These are phyloP conservation scores for Monosporascus sp. DNA, from an alignment of 2,329 filamentous ascomycete species.

Conservation along the genomic window DNA sequence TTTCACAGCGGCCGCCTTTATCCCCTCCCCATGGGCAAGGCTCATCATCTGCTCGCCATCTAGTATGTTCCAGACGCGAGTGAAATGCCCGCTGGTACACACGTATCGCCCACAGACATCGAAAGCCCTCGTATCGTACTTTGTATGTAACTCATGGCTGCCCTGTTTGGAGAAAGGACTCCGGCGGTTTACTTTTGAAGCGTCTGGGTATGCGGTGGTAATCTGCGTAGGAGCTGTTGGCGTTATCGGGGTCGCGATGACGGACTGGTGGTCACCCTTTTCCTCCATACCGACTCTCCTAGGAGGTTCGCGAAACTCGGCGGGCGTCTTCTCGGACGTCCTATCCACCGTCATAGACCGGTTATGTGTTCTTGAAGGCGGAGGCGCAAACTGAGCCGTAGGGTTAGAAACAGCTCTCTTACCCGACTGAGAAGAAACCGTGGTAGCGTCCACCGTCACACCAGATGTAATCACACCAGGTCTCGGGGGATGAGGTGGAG, in stretches of 20 bases:
- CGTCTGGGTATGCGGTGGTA: constrained; percentile 71
- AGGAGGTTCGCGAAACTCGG: constrained; percentile 32
- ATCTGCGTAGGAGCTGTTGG: constrained; percentile 39
- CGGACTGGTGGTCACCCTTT: constrained; percentile 10
- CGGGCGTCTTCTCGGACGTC: constrained; percentile 31
- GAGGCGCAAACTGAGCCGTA: constrained; percentile 35
- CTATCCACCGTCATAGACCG: constrained; percentile 48
- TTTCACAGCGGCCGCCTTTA: constrained; percentile 72
- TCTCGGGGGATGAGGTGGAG: constrained; percentile 41
- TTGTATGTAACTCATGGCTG: constrained; percentile 71
- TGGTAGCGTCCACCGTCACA: constrained; percentile 11
- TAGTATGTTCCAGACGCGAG: constrained; percentile 78
- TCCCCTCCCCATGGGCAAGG: constrained; percentile 75
- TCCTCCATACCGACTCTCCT: constrained; percentile 15
- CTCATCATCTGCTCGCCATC: constrained; percentile 80
- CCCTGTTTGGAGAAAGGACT: constrained; percentile 71
- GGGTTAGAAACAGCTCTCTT: constrained; percentile 43
- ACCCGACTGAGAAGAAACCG: constrained; percentile 18
- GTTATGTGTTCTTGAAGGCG: constrained; percentile 37
- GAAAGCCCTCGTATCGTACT: constrained; percentile 81
- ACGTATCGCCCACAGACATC: constrained; percentile 84
- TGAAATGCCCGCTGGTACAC: constrained; percentile 81
- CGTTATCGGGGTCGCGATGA: constrained; percentile 11
- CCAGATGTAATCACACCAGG: constrained; percentile 21
- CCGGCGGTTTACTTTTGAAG: constrained; percentile 76